These are phyloP conservation scores for Podospora pseudoanserina DNA, from an alignment of 495 filamentous ascomycete species.

Conservation along the genomic window DNA sequence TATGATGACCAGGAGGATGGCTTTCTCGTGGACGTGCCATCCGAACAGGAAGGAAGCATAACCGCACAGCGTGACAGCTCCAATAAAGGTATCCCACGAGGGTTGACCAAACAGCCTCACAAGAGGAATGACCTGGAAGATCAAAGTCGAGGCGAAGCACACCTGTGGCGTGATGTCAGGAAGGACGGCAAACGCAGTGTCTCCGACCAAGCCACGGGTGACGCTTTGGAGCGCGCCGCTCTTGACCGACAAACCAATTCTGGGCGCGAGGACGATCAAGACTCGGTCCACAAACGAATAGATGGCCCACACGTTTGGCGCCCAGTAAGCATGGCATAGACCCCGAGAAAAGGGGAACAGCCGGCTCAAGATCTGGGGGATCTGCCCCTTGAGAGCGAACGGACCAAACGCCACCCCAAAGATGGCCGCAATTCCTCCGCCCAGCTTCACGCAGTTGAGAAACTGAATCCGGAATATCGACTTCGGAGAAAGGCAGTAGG, in stretches of 20 bases:
- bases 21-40: slow-evolving; percentile 99
- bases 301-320: slow-evolving; percentile 94
- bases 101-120: slow-evolving; percentile 78
- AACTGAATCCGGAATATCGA: slow-evolving; percentile 74
- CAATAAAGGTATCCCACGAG: slow-evolving; percentile 82
- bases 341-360: slow-evolving; percentile 94
- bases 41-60: slow-evolving; percentile 97
- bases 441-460: slow-evolving; percentile 77
- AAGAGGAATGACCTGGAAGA: slow-evolving; percentile 77
- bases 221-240: slow-evolving; percentile 75
- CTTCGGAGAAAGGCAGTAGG: slow-evolving; percentile 79
- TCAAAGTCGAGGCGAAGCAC: slow-evolving; percentile 77
- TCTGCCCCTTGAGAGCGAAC: slow-evolving; percentile 77
- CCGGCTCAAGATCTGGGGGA: slow-evolving; percentile 79
- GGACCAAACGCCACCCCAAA: slow-evolving; percentile 85
- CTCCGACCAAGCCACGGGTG: slow-evolving; percentile 89
- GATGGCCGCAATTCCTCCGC: slow-evolving; percentile 63
- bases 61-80: slow-evolving; percentile 87
- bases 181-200: slow-evolving; percentile 89
- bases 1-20: slow-evolving; percentile 88
- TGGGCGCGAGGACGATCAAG: slow-evolving; percentile 79
- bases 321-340: slow-evolving; percentile 97
- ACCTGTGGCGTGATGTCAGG: slow-evolving; percentile 75
- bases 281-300: slow-evolving; percentile 88
- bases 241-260: slow-evolving; percentile 68